A percentile compares a stretch with the other conserved stretches of the same genome.
Conservation (phyloP, 2,329 filamentous ascomycete species). For the Cyphellophora attinorum region DNA sequence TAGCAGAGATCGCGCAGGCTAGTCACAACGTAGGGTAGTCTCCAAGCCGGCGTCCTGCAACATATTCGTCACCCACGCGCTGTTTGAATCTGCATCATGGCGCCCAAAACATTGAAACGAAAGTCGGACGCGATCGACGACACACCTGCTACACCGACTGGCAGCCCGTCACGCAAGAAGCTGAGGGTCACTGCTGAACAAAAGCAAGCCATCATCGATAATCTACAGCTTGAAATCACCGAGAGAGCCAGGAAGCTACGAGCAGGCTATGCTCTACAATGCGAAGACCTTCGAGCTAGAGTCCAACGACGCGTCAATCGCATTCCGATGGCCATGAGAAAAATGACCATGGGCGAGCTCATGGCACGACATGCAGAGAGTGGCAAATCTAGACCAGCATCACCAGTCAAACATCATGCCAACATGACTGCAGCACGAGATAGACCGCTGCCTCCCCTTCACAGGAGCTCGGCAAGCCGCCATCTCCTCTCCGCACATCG, state of each 20-base stretch:
- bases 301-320: conserved; percentile 91
- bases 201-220: conserved; percentile 81
- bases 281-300: conserved; percentile 71
- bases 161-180: conserved; percentile 55
- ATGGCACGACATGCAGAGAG: conserved; percentile 19
- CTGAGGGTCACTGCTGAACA: conserved; percentile 56
- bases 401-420: conserved; percentile 16
- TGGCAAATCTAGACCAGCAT: conserved; percentile 36
- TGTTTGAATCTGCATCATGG: too few species aligned
- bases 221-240: conserved; percentile 79
- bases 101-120: conserved; percentile 26
- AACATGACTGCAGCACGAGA: conserved; percentile 16
- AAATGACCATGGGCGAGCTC: conserved; percentile 73
- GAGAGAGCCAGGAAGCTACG: conserved; percentile 79
- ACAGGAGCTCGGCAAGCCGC: conserved; percentile 14
- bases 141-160: conserved; percentile 27
- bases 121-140: conserved; percentile 29
- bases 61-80: too few species aligned
- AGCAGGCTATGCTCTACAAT: conserved; percentile 80
- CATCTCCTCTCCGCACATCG: conserved; percentile 3
- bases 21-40: too few species aligned
- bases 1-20: too few species aligned
- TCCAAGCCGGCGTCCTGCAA: too few species aligned
- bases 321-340: conserved; percentile 70
- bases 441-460: conserved; percentile 21